Percentiles rank a stretch among this genome's conserved stretches.
Evolutionary conservation across 345 rosid species (phyloP).

Genomic region (Balakata baccata): DNA sequence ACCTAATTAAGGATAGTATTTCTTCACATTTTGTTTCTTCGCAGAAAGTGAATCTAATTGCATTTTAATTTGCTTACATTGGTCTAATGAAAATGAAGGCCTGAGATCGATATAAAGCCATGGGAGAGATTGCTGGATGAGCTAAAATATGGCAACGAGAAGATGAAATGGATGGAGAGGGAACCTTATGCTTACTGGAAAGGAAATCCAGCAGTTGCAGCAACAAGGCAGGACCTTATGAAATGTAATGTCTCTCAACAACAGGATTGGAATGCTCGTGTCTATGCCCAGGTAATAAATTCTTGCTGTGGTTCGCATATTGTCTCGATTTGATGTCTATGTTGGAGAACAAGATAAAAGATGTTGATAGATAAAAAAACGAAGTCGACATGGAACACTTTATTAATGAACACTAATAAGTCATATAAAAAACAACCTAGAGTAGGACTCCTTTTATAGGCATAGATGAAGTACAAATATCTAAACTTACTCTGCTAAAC

Average conservation of each 20-base stretch:
- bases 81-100: constrained; percentile 5
- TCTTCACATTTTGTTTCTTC: background rate
- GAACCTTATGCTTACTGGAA: constrained; percentile 44
- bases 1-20: too few species aligned
- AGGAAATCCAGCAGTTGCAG: constrained; percentile 36
- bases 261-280: constrained; percentile 37
- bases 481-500: too few species aligned
- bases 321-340: too few species aligned
- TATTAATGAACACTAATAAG: too few species aligned
- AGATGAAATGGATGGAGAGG: constrained; percentile 29
- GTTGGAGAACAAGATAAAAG: too few species aligned
- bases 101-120: constrained; percentile 38
- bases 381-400: too few species aligned
- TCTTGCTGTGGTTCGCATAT: too few species aligned
- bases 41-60: background rate
- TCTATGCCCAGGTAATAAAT: constrained; percentile 15
- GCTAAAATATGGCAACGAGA: constrained; percentile 26
- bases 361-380: too few species aligned
- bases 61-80: background rate
- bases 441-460: too few species aligned
- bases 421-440: too few species aligned
- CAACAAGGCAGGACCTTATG: constrained; percentile 30
- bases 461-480: too few species aligned
- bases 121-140: constrained; percentile 26
- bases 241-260: constrained; percentile 23